These are phyloP conservation scores for Cladosporium phlei DNA, from an alignment of 2,329 filamentous ascomycete species.

Conservation along the genomic window DNA sequence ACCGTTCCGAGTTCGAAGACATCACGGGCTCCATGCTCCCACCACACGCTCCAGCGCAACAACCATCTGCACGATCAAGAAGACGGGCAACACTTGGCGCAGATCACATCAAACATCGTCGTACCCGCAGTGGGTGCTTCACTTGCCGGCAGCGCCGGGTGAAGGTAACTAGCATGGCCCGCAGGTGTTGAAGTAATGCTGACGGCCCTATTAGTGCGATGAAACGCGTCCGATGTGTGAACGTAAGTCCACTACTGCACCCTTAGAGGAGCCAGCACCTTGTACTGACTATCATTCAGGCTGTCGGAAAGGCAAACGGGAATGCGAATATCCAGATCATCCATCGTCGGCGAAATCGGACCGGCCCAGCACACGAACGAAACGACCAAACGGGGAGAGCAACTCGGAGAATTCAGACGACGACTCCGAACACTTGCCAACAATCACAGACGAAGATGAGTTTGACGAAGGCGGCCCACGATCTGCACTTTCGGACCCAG, in stretches of 20 bases:
- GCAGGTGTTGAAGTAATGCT: slow-evolving; percentile 16
- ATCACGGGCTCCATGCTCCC: slow-evolving; percentile 23
- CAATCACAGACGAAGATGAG: slow-evolving; percentile 45
- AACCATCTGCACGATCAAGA: slow-evolving; percentile 22
- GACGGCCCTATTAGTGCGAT: slow-evolving; percentile 63
- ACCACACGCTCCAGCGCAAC: slow-evolving; percentile 23
- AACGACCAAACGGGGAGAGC: slow-evolving; percentile 41
- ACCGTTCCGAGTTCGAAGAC: slow-evolving; percentile 29
- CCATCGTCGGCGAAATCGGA: slow-evolving; percentile 49
- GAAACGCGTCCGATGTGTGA: slow-evolving; percentile 85
- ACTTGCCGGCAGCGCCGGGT: slow-evolving; percentile 87
- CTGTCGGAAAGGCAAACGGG: slow-evolving; percentile 85
- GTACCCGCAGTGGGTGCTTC: slow-evolving; percentile 89
- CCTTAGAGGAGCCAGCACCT: background rate
- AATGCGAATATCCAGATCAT: slow-evolving; percentile 83
- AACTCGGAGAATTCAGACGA: slow-evolving; percentile 50
- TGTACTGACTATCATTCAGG: slow-evolving; percentile 45
- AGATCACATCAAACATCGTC: slow-evolving; percentile 87
- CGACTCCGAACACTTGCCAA: slow-evolving; percentile 41
- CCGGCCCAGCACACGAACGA: slow-evolving; percentile 41
- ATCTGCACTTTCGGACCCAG: slow-evolving; percentile 22
- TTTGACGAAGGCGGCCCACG: slow-evolving; percentile 22
- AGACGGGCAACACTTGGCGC: slow-evolving; percentile 25
- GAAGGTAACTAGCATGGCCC: slow-evolving; percentile 47
- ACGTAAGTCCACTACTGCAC: slow-evolving; percentile 47